Base-by-base conservation (phyloP, 2,329 filamentous ascomycete genomes). In the Rutstroemia sp. region DNA sequence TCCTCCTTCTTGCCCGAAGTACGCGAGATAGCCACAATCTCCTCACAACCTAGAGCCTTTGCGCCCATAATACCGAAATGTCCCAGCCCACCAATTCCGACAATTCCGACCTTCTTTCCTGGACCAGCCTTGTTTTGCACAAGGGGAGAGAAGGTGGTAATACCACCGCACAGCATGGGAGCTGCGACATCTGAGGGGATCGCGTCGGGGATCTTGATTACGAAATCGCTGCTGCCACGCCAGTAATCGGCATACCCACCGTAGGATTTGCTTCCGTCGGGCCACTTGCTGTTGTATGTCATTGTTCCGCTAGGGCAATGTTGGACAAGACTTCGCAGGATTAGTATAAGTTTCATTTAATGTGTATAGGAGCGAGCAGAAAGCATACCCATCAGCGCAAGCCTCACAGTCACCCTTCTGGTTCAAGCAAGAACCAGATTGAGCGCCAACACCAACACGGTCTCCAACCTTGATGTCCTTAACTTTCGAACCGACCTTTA, bases 131-230 rank as follows among this genome's bases (percentile, higher is more conserved):
- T 82, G 38, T 87, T 83, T 27, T 84, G 78, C 50, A 78, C 78
- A 16, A 94, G 71, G 0, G 89, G 88, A 4, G 80, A 79, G 67
- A 81, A 94, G 0, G 86, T 79, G 0, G 89, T 94, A 52, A 92
- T 78, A 1, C 89, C 89, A 1, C 83, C 89, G 67, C 89, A 92
- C 27, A 92, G 76, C 75, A 94, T 83, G 1, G 88, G 88, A 1
- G 87, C 80, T 0, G 76, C 78, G 1, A 74, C 66, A 34, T 77
- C 74, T 0, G 75, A 75, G 7, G 74, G 69, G 9, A 83, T 69
- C 1, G 66, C 68, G n/a, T 81, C 78, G 0, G 80, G 80, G 39
- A 83, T 80, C 60, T 78, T 78, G 63, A 83, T 77, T 34, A 75
- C 76, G 61, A 89, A 91, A 62, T 81, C 78, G 16, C 72, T 74